phyloP scores from a whole-genome alignment of 2,329 filamentous ascomycete genomes.

The Saccharata proteae region DNA sequence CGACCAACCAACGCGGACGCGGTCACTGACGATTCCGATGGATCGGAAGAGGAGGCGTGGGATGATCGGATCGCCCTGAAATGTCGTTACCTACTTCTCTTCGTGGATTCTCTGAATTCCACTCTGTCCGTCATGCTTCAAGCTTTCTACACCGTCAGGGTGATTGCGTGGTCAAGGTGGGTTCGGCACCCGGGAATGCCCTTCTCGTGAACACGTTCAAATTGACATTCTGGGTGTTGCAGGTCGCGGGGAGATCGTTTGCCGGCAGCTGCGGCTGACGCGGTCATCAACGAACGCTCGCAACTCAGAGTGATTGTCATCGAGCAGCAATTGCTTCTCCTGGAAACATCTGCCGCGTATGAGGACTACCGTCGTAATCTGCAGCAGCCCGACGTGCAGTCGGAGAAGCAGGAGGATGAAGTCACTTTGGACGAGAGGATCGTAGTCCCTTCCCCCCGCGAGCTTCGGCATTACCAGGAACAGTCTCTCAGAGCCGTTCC shows the following conservation, averaged over 20 bases:
- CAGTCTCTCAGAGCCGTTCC: not conserved
- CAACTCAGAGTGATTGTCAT: constrained; percentile 26
- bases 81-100: constrained; percentile 20
- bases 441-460: too few relatives aligned
- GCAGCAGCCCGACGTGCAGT: constrained; percentile 2
- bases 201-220: not conserved
- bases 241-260: constrained; percentile 6
- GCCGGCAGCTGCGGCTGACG: constrained; percentile 13
- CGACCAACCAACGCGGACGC: constrained; percentile 5
- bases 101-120: constrained; percentile 22
- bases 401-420: constrained; percentile 6
- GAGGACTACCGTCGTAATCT: constrained; percentile 3
- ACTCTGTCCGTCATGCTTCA: constrained; percentile 27
- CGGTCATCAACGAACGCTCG: constrained; percentile 22
- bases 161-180: constrained; percentile 27
- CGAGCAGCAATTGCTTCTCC: constrained; percentile 26
- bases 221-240: not conserved
- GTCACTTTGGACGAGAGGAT: too few relatives aligned
- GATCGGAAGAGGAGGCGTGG: constrained; percentile 8
- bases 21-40: constrained; percentile 3
- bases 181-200: constrained; percentile 3
- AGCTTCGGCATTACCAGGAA: constrained; percentile 6
- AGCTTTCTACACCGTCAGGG: constrained; percentile 25
- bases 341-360: constrained; percentile 11
- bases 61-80: constrained; percentile 12